These are phyloP conservation scores for Thelonectria olida DNA, from an alignment of 2,329 filamentous ascomycete genomes.

Conservation along the genomic window DNA sequence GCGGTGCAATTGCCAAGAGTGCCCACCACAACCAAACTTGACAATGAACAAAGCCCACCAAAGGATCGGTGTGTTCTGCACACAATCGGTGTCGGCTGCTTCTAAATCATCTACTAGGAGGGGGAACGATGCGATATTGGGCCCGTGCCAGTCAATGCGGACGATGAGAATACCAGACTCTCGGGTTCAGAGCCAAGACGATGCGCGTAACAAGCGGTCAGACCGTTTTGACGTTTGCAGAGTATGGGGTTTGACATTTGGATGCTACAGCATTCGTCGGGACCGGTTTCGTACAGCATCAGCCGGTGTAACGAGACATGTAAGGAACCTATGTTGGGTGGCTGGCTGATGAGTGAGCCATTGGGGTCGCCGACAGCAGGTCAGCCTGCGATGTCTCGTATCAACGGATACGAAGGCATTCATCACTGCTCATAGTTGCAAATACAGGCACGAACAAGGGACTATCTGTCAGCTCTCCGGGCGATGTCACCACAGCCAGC, in stretches of 20 bases:
- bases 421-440: not conserved
- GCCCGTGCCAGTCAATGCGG: conserved; percentile 14
- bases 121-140: conserved; percentile 13
- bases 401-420: not conserved
- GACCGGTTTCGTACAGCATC: not conserved
- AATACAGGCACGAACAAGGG: not conserved
- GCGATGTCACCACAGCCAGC: conserved; percentile 8
- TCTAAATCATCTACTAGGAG: not conserved
- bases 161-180: conserved; percentile 5
- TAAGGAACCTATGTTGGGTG: not conserved
- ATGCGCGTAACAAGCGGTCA: conserved; percentile 4
- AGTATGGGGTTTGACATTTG: not conserved
- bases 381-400: conserved; percentile 2
- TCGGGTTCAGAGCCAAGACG: conserved; percentile 3
- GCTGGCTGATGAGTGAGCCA: conserved; percentile 2
- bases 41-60: conserved; percentile 5
- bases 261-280: not conserved
- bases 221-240: not conserved
- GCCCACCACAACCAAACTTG: not conserved
- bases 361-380: not conserved
- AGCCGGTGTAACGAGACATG: not conserved
- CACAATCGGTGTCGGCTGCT: conserved; percentile 10
- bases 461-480: not conserved
- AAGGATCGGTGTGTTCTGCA: conserved; percentile 18
- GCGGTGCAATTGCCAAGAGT: not conserved